Base-by-base conservation (phyloP, 352 stramenopile species). In the Phytophthora fragariaefolia region DNA sequence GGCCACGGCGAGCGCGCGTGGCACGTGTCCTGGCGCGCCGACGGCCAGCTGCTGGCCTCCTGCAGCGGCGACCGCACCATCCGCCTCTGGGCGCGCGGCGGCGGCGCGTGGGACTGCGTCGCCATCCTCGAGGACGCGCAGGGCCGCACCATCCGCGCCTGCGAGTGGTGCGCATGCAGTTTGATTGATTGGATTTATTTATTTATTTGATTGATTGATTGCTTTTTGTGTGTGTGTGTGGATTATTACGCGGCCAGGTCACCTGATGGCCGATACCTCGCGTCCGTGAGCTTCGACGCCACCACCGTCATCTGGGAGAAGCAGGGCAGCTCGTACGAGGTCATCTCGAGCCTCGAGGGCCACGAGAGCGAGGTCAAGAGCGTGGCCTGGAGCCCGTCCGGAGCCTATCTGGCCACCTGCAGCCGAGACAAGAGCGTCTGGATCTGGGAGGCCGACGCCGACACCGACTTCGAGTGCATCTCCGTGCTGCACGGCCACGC, bases 321-420 rank as follows among this genome's bases (percentile, higher is more conserved):
- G 57, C 83, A 92, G 52, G 82, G 71, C 57, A 71, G 73, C 12
- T 85, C 78, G 58, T 99, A 97, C 83, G 95, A 99, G 75, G 88
- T 96, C 45, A 92, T 98, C 23, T 95, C 97, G 34, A 97, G 95
- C 68, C 82, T 99, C 2, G 97, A 99, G 80, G 98, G 98, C 48
- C 97, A 99, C 78, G 97, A 99, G 61, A 98, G 96, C 77, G 98
- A 99, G 85, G 94, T 99, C 27, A 99, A 99, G 75, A 95, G 85
- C 73, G 87, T 99, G 15, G 81, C 89, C 23, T 99, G 96, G 96
- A 99, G 96, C 72, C 73, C 83, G 1, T 97, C 92, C 10, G 97
- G 95, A 0, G 80, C 86, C 20, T 91, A 98, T 43, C 72, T 99
- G 26, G 98, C 98, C n/a, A 99, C 94, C 7, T 99, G 97, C 77